Base-by-base conservation (phyloP, 768 basidiomycete genomes). In the Suillus paluster region DNA sequence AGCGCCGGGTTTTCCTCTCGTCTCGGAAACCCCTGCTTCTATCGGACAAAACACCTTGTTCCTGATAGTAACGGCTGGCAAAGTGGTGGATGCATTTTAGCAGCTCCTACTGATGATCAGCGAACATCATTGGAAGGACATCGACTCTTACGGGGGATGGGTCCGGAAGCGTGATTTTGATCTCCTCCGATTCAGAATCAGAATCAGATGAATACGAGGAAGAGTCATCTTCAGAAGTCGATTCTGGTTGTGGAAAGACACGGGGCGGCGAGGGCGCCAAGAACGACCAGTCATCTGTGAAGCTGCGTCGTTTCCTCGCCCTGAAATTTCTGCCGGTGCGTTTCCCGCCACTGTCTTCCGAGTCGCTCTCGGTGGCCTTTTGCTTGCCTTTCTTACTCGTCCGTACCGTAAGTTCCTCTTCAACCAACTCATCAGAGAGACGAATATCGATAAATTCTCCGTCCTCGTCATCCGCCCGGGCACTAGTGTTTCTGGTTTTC, bases 31-130 rank as follows among this genome's bases (percentile, higher is more conserved):
- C 71, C 58, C 78, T 80, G 17, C 83, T 76, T 12, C 73, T 77
- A 63, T 91, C 82, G 21, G 79, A 73, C 3, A 92, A 72, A 64
- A 91, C 83, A 0, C 86, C 89, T 59, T 80, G 78, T 64, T 86
- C 85, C 23, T 77, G 76, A 66, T 92, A 94, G 70, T 88, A 88
- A 23, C 72, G 75, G 52, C 80, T 81, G 25, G 84, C 73, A 59
- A 82, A 83, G 65, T 83, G 74, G 63, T 85, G 84, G 44, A 85
- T 79, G 53, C 78, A 78, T 70, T 85, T 85, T 53, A 85, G 64
- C 30, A 86, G 61, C 59, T 86, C 84, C 83, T 85, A 34, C 70
- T 70, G 58, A 71, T 76, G 25, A 14, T 76, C 39, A 73, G 59
- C 17, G 12, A 44, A 33, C 8, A 42, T 39, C 25, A 25, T 48